Percentiles rank a stretch among this genome's conserved stretches.
These are phyloP conservation scores for Diplosphaera chodatii DNA, from an alignment of 139 green algal species.

Conservation along the genomic window DNA sequence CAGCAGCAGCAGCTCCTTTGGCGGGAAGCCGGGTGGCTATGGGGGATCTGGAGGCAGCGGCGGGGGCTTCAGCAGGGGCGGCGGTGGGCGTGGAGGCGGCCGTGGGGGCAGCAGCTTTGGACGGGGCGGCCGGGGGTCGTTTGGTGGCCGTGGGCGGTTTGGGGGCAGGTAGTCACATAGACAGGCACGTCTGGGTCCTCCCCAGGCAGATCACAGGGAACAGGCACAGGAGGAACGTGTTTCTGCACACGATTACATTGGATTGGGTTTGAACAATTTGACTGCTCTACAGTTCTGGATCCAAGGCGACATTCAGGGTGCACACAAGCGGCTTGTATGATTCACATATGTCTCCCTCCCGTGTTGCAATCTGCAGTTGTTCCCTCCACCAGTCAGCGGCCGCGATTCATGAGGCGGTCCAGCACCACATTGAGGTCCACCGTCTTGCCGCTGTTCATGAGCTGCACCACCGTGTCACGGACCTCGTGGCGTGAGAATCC, in stretches of 20 bases:
- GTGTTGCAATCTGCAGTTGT: too few relatives aligned
- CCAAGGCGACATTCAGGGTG: too few relatives aligned
- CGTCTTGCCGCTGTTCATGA: conserved; percentile 51
- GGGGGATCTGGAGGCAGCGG: conserved; percentile 7
- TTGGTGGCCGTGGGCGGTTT: conserved; percentile 7
- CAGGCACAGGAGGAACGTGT: too few relatives aligned
- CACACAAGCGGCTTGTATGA: too few relatives aligned
- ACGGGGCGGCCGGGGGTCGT: conserved; percentile 8
- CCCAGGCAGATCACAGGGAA: too few relatives aligned
- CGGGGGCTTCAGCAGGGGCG: background rate
- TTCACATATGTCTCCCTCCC: too few relatives aligned
- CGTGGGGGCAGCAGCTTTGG: background rate
- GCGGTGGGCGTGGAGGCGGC: too few relatives aligned
- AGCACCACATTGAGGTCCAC: conserved; percentile 77
- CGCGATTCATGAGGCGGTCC: conserved; percentile 54
- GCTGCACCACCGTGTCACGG: conserved; percentile 42
- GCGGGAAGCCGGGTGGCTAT: conserved; percentile 14
- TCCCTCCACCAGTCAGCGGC: too few relatives aligned
- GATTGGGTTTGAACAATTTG: too few relatives aligned
- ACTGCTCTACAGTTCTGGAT: too few relatives aligned
- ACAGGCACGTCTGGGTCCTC: too few relatives aligned
- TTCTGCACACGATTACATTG: too few relatives aligned
- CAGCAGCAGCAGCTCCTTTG: conserved; percentile 8
- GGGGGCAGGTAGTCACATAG: background rate
- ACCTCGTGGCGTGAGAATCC: conserved; percentile 57